Evolutionary conservation across 2,329 filamentous ascomycete genomes (phyloP), one percentile per base, ranked within the genome.

Genomic region (Pseudopyrenochaeta lycopersici): DNA sequence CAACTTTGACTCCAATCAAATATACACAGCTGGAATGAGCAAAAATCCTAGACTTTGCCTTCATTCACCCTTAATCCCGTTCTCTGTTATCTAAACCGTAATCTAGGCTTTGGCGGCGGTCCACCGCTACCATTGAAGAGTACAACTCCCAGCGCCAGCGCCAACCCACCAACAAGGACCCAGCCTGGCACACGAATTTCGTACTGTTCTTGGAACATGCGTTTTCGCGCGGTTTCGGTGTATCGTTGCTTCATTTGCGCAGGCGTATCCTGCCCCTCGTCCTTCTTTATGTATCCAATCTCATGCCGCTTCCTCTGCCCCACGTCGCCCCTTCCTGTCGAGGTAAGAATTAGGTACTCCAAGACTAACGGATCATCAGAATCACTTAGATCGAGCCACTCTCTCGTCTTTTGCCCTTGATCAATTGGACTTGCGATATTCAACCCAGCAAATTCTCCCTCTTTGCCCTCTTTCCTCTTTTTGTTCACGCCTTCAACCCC

Each of bases 351-450:
- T 4, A 66, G n/a, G 30, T 68, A 73, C 1, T 65, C 64, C 9
- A 44, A 42, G 0, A 73, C 40, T n/a, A 74, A 27, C 2, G 56
- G 45, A 51, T 74, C 70, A 4, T 58, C 44, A 6, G 46, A 58
- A 12, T 49, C 54, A 27, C 56, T 68, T 23, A 73, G 20, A 57
- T 72, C 64, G 14, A 71, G 41, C 60, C 61, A 69, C 1, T 48
- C 52, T 14, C 59, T 56, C n/a, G 49, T 46, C 9, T 44, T 50
- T 6, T 46, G 56, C 1, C 68, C 71, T 10, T 72, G 62, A n/a
- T 74, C 69, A 9, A 76, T 35, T 27, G 73, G 73, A 51, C 50
- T 56, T 9, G 62, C 66, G 11, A 76, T 62, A 47, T 76, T 76
- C n/a, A 76, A 40, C 0, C 61, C 60, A 3, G 65, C 59, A 17